Base-by-base conservation (phyloP, 129 eudicot species). In the Dittrichia graveolens region DNA sequence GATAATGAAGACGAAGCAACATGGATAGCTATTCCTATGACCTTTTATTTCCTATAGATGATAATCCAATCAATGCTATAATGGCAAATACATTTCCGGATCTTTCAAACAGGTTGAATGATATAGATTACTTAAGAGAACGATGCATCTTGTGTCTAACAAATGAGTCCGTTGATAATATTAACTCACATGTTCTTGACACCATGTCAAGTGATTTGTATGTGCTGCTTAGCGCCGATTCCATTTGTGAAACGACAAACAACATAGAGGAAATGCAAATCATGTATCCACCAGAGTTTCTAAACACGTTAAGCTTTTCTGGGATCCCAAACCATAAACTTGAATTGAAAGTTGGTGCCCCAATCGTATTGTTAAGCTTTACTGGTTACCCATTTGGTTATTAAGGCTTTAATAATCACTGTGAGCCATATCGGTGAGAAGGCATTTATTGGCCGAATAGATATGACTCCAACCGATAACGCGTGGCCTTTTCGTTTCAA, bases 291-390 rank as follows among this genome's bases (percentile, higher is more conserved):
- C 1, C 8, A 15, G 39, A 42, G 4, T 64, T 64, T 19, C 16
- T 42, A 0, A 64, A 64, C 15, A 42, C 53, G 8, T 43, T 64
- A 1, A 52, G 35, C 2, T 62, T 62, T 14, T 40, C 12, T 0
- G 14, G 50, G 12, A 8, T 61, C 15, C 49, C 50, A 15, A 62
- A 62, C 46, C 68, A 62, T 62, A 16, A 3, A 5, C 7, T 62
- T 6, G 12, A 62, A 3, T 41, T 62, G 57, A 62, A 41, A 3
- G 68, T 62, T 16, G 49, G 68, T 7, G 49, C 68, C n/a, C 68
- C 49, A 41, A 15, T 41, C 7, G 41, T 62, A 13, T 61, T 61
- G 31, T 7, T 61, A 61, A 2, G 8, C 18, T 10, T n/a, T n/a
- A n/a, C 8, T 10, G 1, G 35, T 37, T 3, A 37, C 4, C 38